Conservation (phyloP, 768 basidiomycete genomes). For the Xerocomellus chrysenteron region DNA sequence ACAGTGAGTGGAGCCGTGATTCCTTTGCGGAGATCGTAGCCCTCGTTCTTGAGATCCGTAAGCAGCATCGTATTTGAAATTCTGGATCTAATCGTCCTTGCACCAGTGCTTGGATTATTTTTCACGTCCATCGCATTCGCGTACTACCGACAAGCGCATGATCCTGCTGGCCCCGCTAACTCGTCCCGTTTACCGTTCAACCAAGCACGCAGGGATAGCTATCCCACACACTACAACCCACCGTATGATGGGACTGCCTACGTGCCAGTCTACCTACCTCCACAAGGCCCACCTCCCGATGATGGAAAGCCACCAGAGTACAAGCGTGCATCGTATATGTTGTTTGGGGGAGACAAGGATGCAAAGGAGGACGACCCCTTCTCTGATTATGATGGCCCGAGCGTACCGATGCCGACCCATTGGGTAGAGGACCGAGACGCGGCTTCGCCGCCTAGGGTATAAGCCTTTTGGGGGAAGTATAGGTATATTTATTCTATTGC, state of each 20-base stretch:
- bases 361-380: constrained; percentile 54
- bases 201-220: constrained; percentile 37
- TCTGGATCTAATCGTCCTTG: background rate
- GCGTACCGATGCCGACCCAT: constrained; percentile 34
- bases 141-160: constrained; percentile 73
- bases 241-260: constrained; percentile 44
- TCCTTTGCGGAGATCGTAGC: constrained; percentile 69
- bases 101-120: constrained; percentile 52
- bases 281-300: constrained; percentile 48
- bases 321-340: constrained; percentile 35
- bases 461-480: background rate
- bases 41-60: constrained; percentile 59
- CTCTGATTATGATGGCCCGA: constrained; percentile 44
- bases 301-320: constrained; percentile 54
- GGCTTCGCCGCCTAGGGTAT: constrained; percentile 20
- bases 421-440: constrained; percentile 46
- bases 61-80: constrained; percentile 20
- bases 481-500: background rate
- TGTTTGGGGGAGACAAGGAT: constrained; percentile 29
- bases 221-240: constrained; percentile 57
- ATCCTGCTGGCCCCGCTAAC: constrained; percentile 61
- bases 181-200: constrained; percentile 42
- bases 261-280: constrained; percentile 45
- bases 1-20: constrained; percentile 53
- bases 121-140: constrained; percentile 67